phyloP scores from a whole-genome alignment of 768 basidiomycete species.

The Dioszegia hungarica region DNA sequence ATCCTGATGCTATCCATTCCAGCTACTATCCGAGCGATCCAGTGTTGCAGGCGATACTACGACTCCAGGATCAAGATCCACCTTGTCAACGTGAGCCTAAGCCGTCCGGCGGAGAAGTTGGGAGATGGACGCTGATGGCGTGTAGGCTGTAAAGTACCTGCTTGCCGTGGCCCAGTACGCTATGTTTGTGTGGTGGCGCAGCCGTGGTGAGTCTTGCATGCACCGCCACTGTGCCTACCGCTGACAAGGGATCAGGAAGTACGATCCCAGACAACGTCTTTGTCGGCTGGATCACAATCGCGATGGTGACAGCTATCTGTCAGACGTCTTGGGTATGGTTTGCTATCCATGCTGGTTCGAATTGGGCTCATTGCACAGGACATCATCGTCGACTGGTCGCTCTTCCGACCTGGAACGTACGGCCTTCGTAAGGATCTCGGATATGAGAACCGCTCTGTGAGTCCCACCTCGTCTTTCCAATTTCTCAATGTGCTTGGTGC shows the following conservation, averaged over 20 bases:
- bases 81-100: conserved; percentile 69
- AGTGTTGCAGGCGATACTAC: conserved; percentile 77
- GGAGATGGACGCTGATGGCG: neutral
- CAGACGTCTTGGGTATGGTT: too few relatives aligned
- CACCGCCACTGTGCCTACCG: neutral
- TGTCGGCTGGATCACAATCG: conserved; percentile 65
- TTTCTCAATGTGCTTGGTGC: too few relatives aligned
- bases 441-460: conserved; percentile 55
- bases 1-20: conserved; percentile 55
- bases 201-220: conserved; percentile 52
- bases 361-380: conserved; percentile 71
- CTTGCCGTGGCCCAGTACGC: conserved; percentile 62
- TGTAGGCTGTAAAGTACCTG: conserved; percentile 86
- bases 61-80: conserved; percentile 72
- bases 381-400: conserved; percentile 84
- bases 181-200: conserved; percentile 74
- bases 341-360: neutral
- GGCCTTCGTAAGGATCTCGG: conserved; percentile 70
- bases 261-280: conserved; percentile 55
- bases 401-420: conserved; percentile 60
- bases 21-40: conserved; percentile 69
- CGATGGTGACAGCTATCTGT: conserved; percentile 58
- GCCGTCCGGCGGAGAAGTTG: neutral
- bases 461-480: neutral
- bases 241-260: conserved; percentile 22